phyloP scores from a whole-genome alignment of 1,284 basidiomycete species.

The Leucocoprinus gongylophorus region DNA sequence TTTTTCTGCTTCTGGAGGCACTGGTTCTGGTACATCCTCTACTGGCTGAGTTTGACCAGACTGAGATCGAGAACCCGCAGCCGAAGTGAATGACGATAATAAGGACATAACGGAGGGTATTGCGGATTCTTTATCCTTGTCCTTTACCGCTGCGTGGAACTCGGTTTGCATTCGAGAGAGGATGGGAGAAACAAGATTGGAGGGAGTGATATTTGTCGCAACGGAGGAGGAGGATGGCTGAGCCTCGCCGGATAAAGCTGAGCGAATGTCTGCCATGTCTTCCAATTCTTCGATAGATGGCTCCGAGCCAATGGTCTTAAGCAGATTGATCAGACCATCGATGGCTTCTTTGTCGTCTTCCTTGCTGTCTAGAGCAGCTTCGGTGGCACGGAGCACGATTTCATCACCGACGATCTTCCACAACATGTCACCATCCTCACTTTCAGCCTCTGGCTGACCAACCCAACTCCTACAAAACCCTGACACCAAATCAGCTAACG shows the following conservation, averaged over 20 bases:
- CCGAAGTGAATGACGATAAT: conserved; percentile 50
- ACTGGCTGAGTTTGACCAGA: conserved; percentile 35
- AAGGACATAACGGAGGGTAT: conserved; percentile 59
- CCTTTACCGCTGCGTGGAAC: conserved; percentile 27
- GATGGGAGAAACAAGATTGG: conserved; percentile 41
- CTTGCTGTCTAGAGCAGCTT: conserved; percentile 24
- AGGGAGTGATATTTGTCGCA: conserved; percentile 21
- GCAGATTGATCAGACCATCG: conserved; percentile 29
- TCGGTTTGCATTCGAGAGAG: conserved; percentile 54
- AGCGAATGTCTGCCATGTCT: conserved; percentile 27
- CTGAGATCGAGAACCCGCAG: conserved; percentile 47
- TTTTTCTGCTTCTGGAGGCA: conserved; percentile 20
- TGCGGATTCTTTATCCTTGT: conserved; percentile 36
- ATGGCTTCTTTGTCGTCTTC: conserved; percentile 31
- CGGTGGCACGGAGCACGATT: conserved; percentile 19
- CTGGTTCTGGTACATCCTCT: conserved; percentile 20
- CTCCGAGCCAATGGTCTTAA: conserved; percentile 23
- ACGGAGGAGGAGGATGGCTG: neutral
- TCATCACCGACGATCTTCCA: conserved; percentile 50
- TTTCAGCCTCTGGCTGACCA: conserved; percentile 29
- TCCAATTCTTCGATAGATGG: conserved; percentile 8
- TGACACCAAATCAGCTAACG: conserved; percentile 53
- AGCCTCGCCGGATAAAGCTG: conserved; percentile 23
- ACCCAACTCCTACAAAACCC: conserved; percentile 43
- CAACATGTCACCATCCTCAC: conserved; percentile 40